Evolutionary conservation across 495 filamentous ascomycete species (phyloP), one percentile per base, ranked within the genome.

Genomic region (Hyaloscypha hepaticicola): DNA sequence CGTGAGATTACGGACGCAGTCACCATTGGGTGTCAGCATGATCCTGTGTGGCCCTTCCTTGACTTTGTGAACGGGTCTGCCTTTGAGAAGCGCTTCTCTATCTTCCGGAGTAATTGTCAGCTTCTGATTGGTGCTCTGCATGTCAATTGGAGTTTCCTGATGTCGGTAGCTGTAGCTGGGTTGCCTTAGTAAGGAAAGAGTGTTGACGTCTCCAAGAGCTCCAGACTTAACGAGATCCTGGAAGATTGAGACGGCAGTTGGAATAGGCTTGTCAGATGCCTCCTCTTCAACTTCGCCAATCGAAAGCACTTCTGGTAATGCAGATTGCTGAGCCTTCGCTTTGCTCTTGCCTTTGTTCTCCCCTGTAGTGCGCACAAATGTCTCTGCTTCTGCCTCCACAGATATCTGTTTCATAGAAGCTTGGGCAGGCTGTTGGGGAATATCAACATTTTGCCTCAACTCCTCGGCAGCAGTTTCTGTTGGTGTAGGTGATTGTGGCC

Each of bases 1-100:
- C 12, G 83, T 88, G 24, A 99, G 78, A 66, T 92, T 91, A 41
- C 86, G 85, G 28, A 97, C 80, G 60, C 90, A 88, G 61, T 88
- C 85, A 4, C 92, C 92, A 62, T 89, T 87, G 3, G 93, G 91
- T 1, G 90, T 93, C 58, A 95, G 86, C 53, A 95, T 77, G 58
- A 86, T 83, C 27, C 83, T 79, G 31, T 79, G 76, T 24, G 77
- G 77, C 29, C 80, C 80, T 6, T 65, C 61, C 21, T 78, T 70
- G 0, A 75, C 66, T 68, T 85, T 85, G 53, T 78, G 80, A 33
- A 85, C 78, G 1, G 80, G 74, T 52, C 76, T 72, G 25, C 83
- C 82, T 4, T 79, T 75, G 6, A 77, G 75, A 22, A 85, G 75
- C 12, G 74, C 67, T 1, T 77, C 75, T 52, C 80, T 77, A 53